These are phyloP conservation scores for Exophiala alcalophila DNA, from an alignment of 2,329 filamentous ascomycete genomes.

Conservation along the genomic window DNA sequence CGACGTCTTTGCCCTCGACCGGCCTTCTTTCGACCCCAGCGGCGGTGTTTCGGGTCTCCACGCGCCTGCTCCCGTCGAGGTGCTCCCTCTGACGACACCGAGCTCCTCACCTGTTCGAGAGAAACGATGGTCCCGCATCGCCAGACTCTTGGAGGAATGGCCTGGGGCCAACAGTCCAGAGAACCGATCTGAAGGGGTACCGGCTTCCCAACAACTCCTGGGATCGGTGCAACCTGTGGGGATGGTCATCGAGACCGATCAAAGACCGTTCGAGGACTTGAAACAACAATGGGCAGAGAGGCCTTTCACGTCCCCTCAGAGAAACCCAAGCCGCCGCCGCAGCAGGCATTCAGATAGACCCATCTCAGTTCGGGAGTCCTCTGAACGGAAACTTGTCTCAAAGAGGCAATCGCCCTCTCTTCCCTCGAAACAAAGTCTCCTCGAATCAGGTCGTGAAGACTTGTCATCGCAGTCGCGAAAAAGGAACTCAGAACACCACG, in stretches of 20 bases:
- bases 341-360: constrained; percentile 8
- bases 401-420: constrained; percentile 3
- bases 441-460: neutral
- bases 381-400: neutral
- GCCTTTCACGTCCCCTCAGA: constrained; percentile 1
- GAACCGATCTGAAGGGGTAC: no score
- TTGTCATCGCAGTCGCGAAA: no score
- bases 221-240: no score
- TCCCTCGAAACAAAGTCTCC: neutral
- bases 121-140: no score
- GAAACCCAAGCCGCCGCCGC: neutral
- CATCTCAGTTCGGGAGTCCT: neutral
- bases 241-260: no score
- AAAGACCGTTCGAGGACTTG: constrained; percentile 3
- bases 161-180: no score
- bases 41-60: no score
- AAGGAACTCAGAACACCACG: neutral
- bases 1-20: neutral
- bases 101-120: no score
- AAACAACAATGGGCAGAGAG: constrained; percentile 4
- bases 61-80: neutral
- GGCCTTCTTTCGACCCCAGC: constrained; percentile 13
- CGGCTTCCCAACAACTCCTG: no score
- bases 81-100: no score
- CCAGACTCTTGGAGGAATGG: no score